These are phyloP conservation scores for Chenopodium album DNA, from an alignment of 148 eudicot genomes.

Conservation along the genomic window DNA sequence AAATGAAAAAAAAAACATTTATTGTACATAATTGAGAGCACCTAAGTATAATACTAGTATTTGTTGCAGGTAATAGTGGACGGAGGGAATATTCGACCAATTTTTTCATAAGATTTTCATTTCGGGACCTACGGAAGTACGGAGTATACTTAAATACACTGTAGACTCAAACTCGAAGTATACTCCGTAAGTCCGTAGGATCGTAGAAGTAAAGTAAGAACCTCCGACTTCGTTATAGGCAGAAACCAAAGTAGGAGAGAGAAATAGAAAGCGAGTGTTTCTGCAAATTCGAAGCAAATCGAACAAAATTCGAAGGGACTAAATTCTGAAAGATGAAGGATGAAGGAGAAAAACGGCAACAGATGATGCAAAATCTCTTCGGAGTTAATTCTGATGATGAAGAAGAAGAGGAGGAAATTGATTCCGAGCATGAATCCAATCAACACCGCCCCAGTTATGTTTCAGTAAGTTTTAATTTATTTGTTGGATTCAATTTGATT, in stretches of 20 bases:
- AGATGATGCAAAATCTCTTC: slow-evolving; percentile 97
- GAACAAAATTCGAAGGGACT: too few relatives aligned
- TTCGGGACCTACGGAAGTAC: too few relatives aligned
- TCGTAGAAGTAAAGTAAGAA: neutral
- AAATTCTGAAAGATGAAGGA: slow-evolving; percentile 55
- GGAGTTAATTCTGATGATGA: slow-evolving; percentile 96
- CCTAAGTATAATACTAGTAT: too few relatives aligned
- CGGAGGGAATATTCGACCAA: too few relatives aligned
- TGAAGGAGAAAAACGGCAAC: slow-evolving; percentile 64
- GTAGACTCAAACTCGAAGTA: too few relatives aligned
- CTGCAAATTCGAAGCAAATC: too few relatives aligned
- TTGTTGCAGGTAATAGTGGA: too few relatives aligned
- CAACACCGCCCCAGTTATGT: slow-evolving; percentile 68
- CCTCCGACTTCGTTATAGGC: neutral
- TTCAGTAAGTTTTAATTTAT: slow-evolving; percentile 42
- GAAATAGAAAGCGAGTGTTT: neutral
- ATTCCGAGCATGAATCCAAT: slow-evolving; percentile 95
- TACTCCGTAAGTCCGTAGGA: too few relatives aligned
- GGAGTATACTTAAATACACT: too few relatives aligned
- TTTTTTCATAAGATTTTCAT: too few relatives aligned
- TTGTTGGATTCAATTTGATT: neutral
- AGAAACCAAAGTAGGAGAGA: neutral
- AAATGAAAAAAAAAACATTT: too few relatives aligned
- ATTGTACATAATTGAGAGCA: too few relatives aligned
- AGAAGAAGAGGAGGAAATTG: slow-evolving; percentile 74